These are phyloP conservation scores for Jatropha multifida DNA, from an alignment of 441 rosid genomes.

Conservation along the genomic window DNA sequence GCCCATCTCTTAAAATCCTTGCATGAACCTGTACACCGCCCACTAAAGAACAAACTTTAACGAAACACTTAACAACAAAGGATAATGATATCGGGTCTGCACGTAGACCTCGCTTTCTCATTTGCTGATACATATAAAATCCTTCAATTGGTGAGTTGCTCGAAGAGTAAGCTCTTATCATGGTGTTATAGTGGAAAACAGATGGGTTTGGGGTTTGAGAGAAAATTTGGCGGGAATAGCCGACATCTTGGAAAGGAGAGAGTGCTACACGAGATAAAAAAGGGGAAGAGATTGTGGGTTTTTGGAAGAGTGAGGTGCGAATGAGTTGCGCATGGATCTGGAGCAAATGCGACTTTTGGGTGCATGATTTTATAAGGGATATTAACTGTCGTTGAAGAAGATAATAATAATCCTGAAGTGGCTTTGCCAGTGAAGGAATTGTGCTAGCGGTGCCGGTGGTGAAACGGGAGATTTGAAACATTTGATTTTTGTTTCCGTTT, in stretches of 20 bases:
- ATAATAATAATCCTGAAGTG: not conserved
- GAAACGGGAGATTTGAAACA: not conserved
- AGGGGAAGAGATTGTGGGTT: conserved; percentile 44
- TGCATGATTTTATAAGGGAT: conserved; percentile 55
- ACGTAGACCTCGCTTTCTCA: conserved; percentile 36
- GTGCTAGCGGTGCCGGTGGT: not conserved
- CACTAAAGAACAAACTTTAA: conserved; percentile 32
- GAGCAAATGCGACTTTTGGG: conserved; percentile 47
- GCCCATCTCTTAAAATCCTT: conserved; percentile 59
- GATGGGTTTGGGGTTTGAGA: conserved; percentile 46
- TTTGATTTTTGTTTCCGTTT: not conserved
- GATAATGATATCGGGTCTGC: conserved; percentile 56
- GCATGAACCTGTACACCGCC: conserved; percentile 67
- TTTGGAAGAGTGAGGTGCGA: conserved; percentile 43
- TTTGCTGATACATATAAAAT: conserved; percentile 42
- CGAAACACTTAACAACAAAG: conserved; percentile 59
- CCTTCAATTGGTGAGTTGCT: conserved; percentile 54
- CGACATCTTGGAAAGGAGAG: conserved; percentile 36
- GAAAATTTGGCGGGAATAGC: conserved; percentile 52
- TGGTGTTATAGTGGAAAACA: conserved; percentile 53
- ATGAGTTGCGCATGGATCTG: conserved; percentile 68
- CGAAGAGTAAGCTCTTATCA: conserved; percentile 66
- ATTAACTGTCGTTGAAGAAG: conserved; percentile 21
- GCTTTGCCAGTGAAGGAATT: not conserved
- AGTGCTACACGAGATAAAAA: conserved; percentile 54